Base-by-base conservation (phyloP, 129 eudicot genomes). In the Apium graveolens region DNA sequence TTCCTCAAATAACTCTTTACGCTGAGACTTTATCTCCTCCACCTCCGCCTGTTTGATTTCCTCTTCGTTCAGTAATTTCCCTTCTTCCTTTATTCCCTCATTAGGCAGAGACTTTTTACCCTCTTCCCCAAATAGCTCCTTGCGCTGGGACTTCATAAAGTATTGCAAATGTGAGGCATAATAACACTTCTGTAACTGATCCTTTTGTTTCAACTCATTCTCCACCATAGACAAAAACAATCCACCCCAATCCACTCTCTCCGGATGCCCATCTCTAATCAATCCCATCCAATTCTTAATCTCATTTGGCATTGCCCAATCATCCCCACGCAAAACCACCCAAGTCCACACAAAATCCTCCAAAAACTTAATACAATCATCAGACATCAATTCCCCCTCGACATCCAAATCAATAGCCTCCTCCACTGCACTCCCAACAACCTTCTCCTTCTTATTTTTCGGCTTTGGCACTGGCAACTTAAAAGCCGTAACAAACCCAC, bases 151-250 rank as follows among this genome's bases (percentile, higher is more conserved):
- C 86, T 79, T 92, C 0, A 95, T 90, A 86, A 87, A 85, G 45
- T 51, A 79, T 84, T 91, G 99, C 86, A 95, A 82, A 87, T 95
- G 99, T 1, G 96, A 88, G 2, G 97, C 94, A 78, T 95, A 95
- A 57, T 83, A 92, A 75, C 97, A 92, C 35, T 88, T 80, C 45
- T 7, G 69, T 83, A 92, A 84, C 46, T 80, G 80, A n/a, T 39
- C 85, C 72, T 93, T 92, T 49, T 87, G 86, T 26, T 53, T 42
- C 86, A 95, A 80, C 87, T 95, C 99, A 79, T 79, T 88, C 83
- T 95, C 97, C 83, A 92, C 89, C 96, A 88, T 90, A 46, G 74
- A 75, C 97, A 97, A 95, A 73, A 95, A 32, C 86, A 95, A 76
- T n/a, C 90, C 86, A 24, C 94, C 92, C 83, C 94, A 85, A 83